phyloP scores from a whole-genome alignment of 805 yeast genomes.

The Ogataea nitratoaversa region DNA sequence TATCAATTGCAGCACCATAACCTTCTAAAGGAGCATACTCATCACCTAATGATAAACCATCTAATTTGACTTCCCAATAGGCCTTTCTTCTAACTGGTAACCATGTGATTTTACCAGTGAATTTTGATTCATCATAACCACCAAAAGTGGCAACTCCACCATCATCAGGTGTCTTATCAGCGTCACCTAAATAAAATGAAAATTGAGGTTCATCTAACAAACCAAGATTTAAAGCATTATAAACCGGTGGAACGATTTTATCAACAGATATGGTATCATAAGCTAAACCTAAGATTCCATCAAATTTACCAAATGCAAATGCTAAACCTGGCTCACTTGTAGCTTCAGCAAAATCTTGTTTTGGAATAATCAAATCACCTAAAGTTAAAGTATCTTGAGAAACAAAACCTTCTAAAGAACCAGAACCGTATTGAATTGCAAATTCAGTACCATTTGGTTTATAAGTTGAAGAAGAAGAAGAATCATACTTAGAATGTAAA shows the following conservation, averaged over 20 bases:
- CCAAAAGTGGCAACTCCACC: slow-evolving; percentile 97
- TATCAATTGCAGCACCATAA: slow-evolving; percentile 97
- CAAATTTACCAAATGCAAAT: slow-evolving; percentile 97
- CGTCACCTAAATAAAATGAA: slow-evolving; percentile 86
- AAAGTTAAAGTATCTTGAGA: slow-evolving; percentile 79
- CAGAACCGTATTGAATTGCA: slow-evolving; percentile 87
- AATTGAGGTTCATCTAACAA: slow-evolving; percentile 81
- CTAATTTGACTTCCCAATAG: slow-evolving; percentile 97
- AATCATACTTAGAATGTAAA: slow-evolving; percentile 89
- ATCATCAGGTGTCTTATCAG: slow-evolving; percentile 54
- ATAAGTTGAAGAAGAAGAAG: slow-evolving; percentile 75
- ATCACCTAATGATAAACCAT: slow-evolving; percentile 86
- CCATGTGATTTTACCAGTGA: slow-evolving; percentile 84
- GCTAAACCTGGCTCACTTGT: slow-evolving; percentile 97
- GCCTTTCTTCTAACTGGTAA: slow-evolving; percentile 99
- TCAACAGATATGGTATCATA: slow-evolving; percentile 88
- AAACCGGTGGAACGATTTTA: slow-evolving; percentile 88
- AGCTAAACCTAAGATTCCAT: slow-evolving; percentile 94
- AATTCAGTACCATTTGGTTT: slow-evolving; percentile 83
- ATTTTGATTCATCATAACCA: slow-evolving; percentile 78
- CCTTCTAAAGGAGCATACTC: slow-evolving; percentile 78
- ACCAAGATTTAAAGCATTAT: slow-evolving; percentile 80
- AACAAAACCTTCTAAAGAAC: slow-evolving; percentile 86
- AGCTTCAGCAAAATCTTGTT: slow-evolving; percentile 95
- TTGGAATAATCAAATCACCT: slow-evolving; percentile 80